phyloP scores from a whole-genome alignment of 345 rosid species.

The Gossypium mustelinum region DNA sequence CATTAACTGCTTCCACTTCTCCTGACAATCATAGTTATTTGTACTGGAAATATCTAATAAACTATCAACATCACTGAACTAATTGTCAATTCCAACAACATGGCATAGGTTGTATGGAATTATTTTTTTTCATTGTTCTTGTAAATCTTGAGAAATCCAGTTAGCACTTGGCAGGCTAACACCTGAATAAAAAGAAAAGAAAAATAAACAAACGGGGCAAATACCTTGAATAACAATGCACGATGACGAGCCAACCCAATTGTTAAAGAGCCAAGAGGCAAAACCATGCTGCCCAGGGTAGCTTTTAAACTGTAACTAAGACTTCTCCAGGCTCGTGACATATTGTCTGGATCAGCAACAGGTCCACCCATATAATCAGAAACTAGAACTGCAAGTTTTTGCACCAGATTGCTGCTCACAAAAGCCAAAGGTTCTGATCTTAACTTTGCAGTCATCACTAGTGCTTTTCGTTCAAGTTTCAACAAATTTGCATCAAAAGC shows the following conservation, averaged over 20 bases:
- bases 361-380: conserved; percentile 93
- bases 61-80: background rate
- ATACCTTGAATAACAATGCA: conserved; percentile 90
- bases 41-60: background rate
- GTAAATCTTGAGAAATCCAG: conserved; percentile 6
- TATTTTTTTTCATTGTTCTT: background rate
- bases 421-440: conserved; percentile 47
- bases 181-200: background rate
- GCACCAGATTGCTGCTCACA: conserved; percentile 47
- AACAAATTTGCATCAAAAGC: conserved; percentile 69
- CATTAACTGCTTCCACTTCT: background rate
- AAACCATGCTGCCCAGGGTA: conserved; percentile 79
- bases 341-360: conserved; percentile 67
- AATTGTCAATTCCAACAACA: background rate
- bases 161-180: background rate
- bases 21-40: background rate
- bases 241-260: conserved; percentile 97
- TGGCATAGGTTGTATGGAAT: conserved; percentile 2
- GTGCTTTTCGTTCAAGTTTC: conserved; percentile 73
- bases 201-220: conserved; percentile 5
- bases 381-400: conserved; percentile 71
- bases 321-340: conserved; percentile 69
- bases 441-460: conserved; percentile 53
- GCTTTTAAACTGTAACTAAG: conserved; percentile 74
- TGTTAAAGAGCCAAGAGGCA: conserved; percentile 86